Evolutionary conservation across 306 rosid genomes (phyloP), one percentile per base, ranked within the genome.

Genomic region (Pachyrhizus erosus): DNA sequence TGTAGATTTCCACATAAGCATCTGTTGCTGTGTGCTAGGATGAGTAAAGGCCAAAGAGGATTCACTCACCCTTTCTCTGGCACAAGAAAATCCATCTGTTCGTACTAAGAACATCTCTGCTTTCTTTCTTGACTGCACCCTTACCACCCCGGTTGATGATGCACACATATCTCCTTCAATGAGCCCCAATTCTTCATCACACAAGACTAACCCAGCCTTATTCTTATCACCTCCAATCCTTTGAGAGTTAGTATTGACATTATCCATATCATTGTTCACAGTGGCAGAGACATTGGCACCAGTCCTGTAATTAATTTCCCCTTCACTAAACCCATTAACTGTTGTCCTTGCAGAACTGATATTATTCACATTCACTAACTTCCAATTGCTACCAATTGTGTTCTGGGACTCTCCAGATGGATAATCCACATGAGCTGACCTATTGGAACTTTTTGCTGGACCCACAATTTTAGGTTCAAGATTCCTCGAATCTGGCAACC

Each of bases 21-120:
- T 96, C 86, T 96, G 99, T 42, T 96, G 99, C 82, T 96, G 99
- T 49, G 97, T 96, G 87, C 97, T 96, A 65, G 99, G 99, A 86
- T 96, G 99, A 54, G 97, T 92, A 83, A 96, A 96, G 80, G 99
- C 99, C 84, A 96, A 86, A 78, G 99, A 96, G 76, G 99, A 88
- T 86, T 93, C 98, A 5, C 91, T 92, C 86, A 93, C 99, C 85
- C 88, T 96, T 86, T 96, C 99, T 89, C 99, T 90, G 31, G 89
- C 84, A 84, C 98, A 96, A 54, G 99, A 93, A 78, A 88, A 91
- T 60, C 98, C 99, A 89, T 93, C 98, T 1, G 99, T 96, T 57
- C 99, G 90, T 74, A 96, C 99, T 61, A 96, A 80, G 85, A 93
- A 96, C 99, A 96, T 93, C 83, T 96, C 99, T 21, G 99, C 99